A percentile compares a stretch with the other conserved stretches of the same genome.
phyloP scores from a whole-genome alignment of 1,284 basidiomycete genomes.

The Malassezia vespertilionis region DNA sequence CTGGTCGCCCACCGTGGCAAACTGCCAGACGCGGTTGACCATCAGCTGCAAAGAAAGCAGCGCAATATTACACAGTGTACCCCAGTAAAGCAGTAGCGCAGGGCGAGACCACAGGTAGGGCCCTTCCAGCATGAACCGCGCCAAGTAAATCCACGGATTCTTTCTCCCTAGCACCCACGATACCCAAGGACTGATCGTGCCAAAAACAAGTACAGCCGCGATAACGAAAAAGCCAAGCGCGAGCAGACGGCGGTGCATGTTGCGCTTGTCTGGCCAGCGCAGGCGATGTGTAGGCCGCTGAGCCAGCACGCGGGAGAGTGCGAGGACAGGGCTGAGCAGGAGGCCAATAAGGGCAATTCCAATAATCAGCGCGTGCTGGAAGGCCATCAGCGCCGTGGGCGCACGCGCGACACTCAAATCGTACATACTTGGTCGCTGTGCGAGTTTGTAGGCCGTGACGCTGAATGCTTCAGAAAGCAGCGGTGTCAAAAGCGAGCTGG shows the following conservation, averaged over 20 bases:
- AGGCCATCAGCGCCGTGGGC: constrained; percentile 80
- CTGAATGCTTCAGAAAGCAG: constrained; percentile 62
- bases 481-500: constrained; percentile 75
- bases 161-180: constrained; percentile 73
- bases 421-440: constrained; percentile 47
- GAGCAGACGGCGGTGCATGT: constrained; percentile 68
- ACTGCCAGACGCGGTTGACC: constrained; percentile 18
- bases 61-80: constrained; percentile 63
- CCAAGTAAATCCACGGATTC: constrained; percentile 79
- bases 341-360: constrained; percentile 85
- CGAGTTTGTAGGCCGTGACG: constrained; percentile 19
- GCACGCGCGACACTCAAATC: constrained; percentile 86
- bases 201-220: constrained; percentile 64
- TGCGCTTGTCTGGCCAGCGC: constrained; percentile 75
- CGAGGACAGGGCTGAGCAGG: constrained; percentile 82
- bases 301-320: constrained; percentile 81
- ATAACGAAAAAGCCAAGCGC: constrained; percentile 78
- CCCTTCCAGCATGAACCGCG: constrained; percentile 59
- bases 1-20: constrained; percentile 16
- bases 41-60: constrained; percentile 49
- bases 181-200: constrained; percentile 83
- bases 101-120: constrained; percentile 69
- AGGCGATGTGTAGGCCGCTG: constrained; percentile 80
- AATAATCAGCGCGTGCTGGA: constrained; percentile 84
- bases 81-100: constrained; percentile 75